Evolutionary conservation across 495 filamentous ascomycete genomes (phyloP), one percentile per base, ranked within the genome.

Genomic region (Neurospora sp.): DNA sequence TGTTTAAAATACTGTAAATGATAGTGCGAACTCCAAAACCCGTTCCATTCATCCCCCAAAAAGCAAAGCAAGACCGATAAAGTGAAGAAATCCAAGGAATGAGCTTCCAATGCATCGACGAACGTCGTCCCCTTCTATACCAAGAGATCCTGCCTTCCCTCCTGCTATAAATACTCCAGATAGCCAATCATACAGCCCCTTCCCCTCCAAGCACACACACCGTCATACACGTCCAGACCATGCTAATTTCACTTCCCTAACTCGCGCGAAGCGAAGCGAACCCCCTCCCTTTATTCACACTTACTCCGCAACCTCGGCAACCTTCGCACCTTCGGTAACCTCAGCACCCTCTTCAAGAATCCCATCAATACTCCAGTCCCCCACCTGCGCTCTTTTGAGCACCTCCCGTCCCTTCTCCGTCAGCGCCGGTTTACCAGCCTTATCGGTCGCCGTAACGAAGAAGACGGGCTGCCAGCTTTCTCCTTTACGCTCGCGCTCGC

Each of bases 391-490:
- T 22, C 90, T 89, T 74, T 89, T 84, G 10, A 98, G 85, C 18
- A 88, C 92, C 79, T 86, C 84, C 68, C 85, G 82, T 3, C 94
- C 94, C 73, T 96, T 93, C 70, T 91, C 87, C 0, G 90, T 96
- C 75, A 98, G 83, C 71, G 91, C 86, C 1, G 94, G 94, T 80
- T 89, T 92, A 7, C 94, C 94, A 18, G 88, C 80, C 27, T 92
- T 90, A 72, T 90, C 91, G 10, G 91, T 88, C 1, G 87, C 88
- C 10, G 90, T 89, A 5, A 88, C 91, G 79, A 99, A 99, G 81
- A 97, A 99, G 35, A 93, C 85, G n/a, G 96, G 96, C 73, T 90
- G 86, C 92, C 93, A 98, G 20, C 90, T 85, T 69, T 87, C 86
- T 20, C 87, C 85, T 10, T 85, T 86, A 14, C 83, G 85, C 73